These are phyloP conservation scores for Diplogelasinospora grovesii DNA, from an alignment of 495 filamentous ascomycete species.

Conservation along the genomic window DNA sequence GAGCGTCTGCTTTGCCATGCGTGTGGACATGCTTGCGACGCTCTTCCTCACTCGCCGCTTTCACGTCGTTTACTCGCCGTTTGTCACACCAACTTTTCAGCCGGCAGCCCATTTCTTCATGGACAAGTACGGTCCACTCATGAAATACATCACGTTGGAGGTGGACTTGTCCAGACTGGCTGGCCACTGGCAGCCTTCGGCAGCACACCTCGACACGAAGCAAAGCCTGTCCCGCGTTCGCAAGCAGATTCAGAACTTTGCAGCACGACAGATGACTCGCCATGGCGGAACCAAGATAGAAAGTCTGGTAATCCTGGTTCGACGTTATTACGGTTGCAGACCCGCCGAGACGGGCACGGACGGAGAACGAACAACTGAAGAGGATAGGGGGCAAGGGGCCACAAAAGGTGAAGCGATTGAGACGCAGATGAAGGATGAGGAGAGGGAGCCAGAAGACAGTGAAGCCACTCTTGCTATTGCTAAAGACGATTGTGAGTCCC, in stretches of 20 bases:
- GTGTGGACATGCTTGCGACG: conserved; percentile 16
- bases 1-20: conserved; percentile 17
- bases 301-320: conserved; percentile 19
- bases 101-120: conserved; percentile 15
- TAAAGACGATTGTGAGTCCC: background rate
- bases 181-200: conserved; percentile 10
- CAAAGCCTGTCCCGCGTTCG: conserved; percentile 3
- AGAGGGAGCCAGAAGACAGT: no score
- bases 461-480: no score
- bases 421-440: no score
- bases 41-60: conserved; percentile 22
- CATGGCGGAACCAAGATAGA: conserved; percentile 7
- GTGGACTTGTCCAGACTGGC: conserved; percentile 23
- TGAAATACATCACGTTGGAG: conserved; percentile 25
- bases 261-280: conserved; percentile 9
- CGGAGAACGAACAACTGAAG: background rate
- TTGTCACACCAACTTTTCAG: conserved; percentile 5
- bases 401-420: no score
- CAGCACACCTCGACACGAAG: conserved; percentile 5
- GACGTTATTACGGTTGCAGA: conserved; percentile 21
- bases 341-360: no score
- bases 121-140: conserved; percentile 15
- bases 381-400: no score
- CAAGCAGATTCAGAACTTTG: conserved; percentile 13
- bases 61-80: conserved; percentile 24